Conservation (phyloP, 2,329 filamentous ascomycete species). For the Colletotrichum aenigma region DNA sequence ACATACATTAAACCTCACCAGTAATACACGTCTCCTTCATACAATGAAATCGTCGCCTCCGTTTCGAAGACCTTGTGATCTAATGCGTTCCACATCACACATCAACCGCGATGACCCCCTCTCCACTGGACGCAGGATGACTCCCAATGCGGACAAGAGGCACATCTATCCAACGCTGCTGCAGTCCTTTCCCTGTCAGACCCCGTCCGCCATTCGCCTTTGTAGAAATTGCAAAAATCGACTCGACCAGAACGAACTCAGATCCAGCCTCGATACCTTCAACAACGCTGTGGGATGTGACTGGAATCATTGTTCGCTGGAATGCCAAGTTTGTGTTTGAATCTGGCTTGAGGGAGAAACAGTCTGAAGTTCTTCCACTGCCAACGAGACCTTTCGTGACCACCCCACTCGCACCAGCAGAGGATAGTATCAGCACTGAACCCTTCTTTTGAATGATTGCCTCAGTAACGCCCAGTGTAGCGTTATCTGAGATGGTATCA, state of each 20-base stretch:
- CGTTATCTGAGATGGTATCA: background rate
- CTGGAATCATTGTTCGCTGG: slow-evolving; percentile 25
- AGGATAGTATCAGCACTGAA: background rate
- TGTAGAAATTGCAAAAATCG: slow-evolving; percentile 12
- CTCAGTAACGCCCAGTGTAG: background rate
- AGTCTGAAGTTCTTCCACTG: background rate
- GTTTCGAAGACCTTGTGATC: background rate
- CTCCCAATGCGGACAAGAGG: background rate
- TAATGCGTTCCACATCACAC: background rate
- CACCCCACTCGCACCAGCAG: background rate
- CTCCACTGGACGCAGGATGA: background rate
- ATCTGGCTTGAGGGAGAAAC: slow-evolving; percentile 25
- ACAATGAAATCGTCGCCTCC: background rate
- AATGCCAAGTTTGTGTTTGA: slow-evolving; percentile 29
- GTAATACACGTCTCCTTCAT: background rate
- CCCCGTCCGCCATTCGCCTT: background rate
- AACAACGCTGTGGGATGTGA: background rate
- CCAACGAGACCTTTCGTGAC: background rate
- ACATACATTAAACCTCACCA: background rate
- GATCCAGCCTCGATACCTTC: background rate
- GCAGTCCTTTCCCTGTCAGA: background rate
- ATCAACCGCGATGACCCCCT: background rate
- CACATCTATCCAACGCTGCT: background rate
- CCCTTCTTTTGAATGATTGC: background rate
- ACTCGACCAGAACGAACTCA: background rate